Evolutionary conservation across 805 yeast species (phyloP), one percentile per base, ranked within the genome.

Genomic region (Ogataea pilisensis): DNA sequence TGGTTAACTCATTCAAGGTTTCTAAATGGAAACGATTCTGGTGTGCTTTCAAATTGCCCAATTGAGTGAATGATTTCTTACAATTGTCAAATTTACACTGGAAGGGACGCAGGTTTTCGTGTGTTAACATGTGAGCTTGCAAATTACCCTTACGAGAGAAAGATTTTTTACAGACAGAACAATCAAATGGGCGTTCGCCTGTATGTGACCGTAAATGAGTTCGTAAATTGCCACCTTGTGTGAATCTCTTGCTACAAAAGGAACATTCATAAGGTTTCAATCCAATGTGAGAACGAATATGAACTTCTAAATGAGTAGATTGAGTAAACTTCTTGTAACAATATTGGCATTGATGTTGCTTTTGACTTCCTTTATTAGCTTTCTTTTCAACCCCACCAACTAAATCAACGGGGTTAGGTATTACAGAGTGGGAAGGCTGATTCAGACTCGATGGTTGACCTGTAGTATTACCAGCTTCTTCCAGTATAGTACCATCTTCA

Each of bases 31-130:
- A 88, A 52, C 90, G 72, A 63, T 90, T 91, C 58, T 90, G 98
- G 62, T 91, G 98, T 1, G 95, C 85, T 63, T 91, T 90, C 69
- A 90, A 73, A 57, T 90, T 90, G 3, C 97, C 97, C 53, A 90
- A 70, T 66, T 90, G 98, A 1, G 96, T 85, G 55, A 90, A 90
- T 4, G 83, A 73, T 65, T 88, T 89, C 50, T 76, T 80, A 65
- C 97, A 90, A 43, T 74, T 71, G 60, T 88, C 96, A 44, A 90
- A 70, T 53, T 76, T 78, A 65, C 97, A 90, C 42, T 76, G 75
- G 57, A 71, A 86, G 6, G 95, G 96, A 54, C 85, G 81, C 42
- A 77, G 68, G 52, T 85, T 80, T 42, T 80, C 81, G 64, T 89
- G 97, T 0, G 95, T 88, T 43, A 86, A 66, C 60, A 73, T 69